These are phyloP conservation scores for Rauvolfia tetraphylla DNA, from an alignment of 257 asterid species.

Conservation along the genomic window DNA sequence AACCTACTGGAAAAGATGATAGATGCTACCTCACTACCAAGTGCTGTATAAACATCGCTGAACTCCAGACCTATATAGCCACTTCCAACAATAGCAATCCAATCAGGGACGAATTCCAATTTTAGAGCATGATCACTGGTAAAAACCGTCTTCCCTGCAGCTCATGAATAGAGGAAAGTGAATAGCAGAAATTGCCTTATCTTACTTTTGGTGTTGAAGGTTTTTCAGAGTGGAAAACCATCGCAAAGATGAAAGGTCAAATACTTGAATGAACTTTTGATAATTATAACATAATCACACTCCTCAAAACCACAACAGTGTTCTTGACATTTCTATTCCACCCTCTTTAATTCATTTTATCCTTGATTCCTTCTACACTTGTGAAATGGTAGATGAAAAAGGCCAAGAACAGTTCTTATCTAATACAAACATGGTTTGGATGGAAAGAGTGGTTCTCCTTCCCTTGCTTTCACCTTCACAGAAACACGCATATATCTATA, in stretches of 20 bases:
- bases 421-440: too few species aligned
- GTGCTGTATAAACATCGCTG: slow-evolving; percentile 95
- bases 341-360: background rate
- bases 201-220: background rate
- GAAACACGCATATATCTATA: background rate
- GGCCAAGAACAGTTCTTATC: background rate
- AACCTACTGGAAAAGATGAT: background rate
- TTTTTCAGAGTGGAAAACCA: background rate
- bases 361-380: background rate
- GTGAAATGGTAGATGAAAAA: background rate
- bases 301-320: background rate
- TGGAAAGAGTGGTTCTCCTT: too few species aligned
- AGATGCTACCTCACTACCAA: slow-evolving; percentile 80
- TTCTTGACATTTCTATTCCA: background rate
- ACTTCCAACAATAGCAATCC: slow-evolving; percentile 98
- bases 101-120: slow-evolving; percentile 78
- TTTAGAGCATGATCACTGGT: slow-evolving; percentile 97
- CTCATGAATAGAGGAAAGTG: background rate
- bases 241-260: background rate
- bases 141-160: slow-evolving; percentile 84
- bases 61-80: slow-evolving; percentile 97
- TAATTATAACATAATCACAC: too few species aligned
- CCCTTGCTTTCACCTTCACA: too few species aligned
- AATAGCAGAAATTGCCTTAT: background rate
- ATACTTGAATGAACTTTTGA: too few species aligned